Percentiles rank a stretch among this genome's conserved stretches.
These are phyloP conservation scores for Colletotrichum endophyticum DNA, from an alignment of 2,329 filamentous ascomycete species.

Conservation along the genomic window DNA sequence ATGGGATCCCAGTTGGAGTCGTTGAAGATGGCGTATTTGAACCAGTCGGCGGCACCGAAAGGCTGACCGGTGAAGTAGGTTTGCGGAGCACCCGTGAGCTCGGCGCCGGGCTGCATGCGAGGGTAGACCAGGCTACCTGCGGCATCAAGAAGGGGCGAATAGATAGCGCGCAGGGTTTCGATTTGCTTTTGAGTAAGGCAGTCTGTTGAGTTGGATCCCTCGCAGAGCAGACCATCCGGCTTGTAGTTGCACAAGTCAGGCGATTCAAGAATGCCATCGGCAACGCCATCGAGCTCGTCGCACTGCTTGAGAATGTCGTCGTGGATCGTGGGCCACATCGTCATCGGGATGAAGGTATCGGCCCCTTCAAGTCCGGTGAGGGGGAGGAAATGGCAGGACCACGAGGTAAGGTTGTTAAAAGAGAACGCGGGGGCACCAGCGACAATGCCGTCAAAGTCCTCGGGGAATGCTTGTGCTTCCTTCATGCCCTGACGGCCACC, in stretches of 20 bases:
- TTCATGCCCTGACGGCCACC: conserved; percentile 57
- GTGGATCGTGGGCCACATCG: conserved; percentile 15
- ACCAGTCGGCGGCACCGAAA: conserved; percentile 36
- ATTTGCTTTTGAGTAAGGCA: conserved; percentile 36
- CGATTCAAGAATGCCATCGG: conserved; percentile 25
- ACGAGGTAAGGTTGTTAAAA: conserved; percentile 40
- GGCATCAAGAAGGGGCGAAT: conserved; percentile 32
- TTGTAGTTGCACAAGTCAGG: conserved; percentile 35
- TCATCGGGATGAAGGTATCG: conserved; percentile 38
- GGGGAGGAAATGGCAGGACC: conserved; percentile 31
- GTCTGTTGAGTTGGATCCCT: background rate
- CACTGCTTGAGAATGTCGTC: conserved; percentile 32
- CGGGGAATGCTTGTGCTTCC: conserved; percentile 49
- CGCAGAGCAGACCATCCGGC: conserved; percentile 46
- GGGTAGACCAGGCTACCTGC: conserved; percentile 42
- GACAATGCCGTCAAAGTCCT: conserved; percentile 53
- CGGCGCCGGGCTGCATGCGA: conserved; percentile 52
- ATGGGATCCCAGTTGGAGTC: conserved; percentile 42
- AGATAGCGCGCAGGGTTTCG: conserved; percentile 33
- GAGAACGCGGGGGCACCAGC: conserved; percentile 43
- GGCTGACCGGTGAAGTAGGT: conserved; percentile 34
- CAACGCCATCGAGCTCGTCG: conserved; percentile 25
- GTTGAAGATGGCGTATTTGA: conserved; percentile 44
- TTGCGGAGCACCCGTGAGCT: conserved; percentile 45
- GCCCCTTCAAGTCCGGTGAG: conserved; percentile 43